phyloP scores from a whole-genome alignment of 2,329 filamentous ascomycete species.

The Didymella exigua region DNA sequence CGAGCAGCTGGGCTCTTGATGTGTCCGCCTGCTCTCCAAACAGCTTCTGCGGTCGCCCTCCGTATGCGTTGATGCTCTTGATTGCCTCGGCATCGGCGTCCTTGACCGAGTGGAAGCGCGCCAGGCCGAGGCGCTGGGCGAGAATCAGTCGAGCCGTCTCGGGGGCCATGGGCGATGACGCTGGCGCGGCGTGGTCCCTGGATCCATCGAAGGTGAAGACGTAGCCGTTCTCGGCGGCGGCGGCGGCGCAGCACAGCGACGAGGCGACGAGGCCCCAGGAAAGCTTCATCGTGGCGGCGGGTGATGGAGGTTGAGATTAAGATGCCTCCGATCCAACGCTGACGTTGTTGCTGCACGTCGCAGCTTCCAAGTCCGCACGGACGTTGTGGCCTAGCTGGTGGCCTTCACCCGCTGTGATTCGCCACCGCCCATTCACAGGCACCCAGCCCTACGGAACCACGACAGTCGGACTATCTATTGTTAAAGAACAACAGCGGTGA shows the following conservation, averaged over 20 bases:
- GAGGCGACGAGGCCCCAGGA: constrained; percentile 48
- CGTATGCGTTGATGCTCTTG: constrained; percentile 54
- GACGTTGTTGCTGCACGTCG: constrained; percentile 24
- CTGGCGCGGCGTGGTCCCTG: constrained; percentile 17
- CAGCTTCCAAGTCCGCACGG: constrained; percentile 11
- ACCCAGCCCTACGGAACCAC: background rate
- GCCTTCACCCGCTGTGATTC: constrained; percentile 8
- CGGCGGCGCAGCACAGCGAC: constrained; percentile 48
- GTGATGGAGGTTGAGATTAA: constrained; percentile 28
- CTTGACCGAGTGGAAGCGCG: constrained; percentile 54
- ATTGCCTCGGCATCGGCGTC: constrained; percentile 50
- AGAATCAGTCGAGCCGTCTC: constrained; percentile 57
- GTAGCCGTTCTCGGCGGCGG: constrained; percentile 39
- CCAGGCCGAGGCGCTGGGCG: constrained; percentile 57
- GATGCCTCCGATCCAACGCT: no score
- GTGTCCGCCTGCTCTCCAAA: constrained; percentile 41
- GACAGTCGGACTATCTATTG: constrained; percentile 4
- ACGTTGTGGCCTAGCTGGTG: constrained; percentile 1
- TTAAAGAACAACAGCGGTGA: background rate
- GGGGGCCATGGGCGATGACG: constrained; percentile 41
- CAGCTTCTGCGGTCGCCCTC: constrained; percentile 48
- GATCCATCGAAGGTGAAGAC: constrained; percentile 47
- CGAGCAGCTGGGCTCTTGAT: constrained; percentile 40
- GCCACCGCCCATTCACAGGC: constrained; percentile 1
- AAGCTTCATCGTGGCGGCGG: constrained; percentile 52